Evolutionary conservation across 1,139 yeast species (phyloP).

Genomic region (Debaryomyces subglobosus): DNA sequence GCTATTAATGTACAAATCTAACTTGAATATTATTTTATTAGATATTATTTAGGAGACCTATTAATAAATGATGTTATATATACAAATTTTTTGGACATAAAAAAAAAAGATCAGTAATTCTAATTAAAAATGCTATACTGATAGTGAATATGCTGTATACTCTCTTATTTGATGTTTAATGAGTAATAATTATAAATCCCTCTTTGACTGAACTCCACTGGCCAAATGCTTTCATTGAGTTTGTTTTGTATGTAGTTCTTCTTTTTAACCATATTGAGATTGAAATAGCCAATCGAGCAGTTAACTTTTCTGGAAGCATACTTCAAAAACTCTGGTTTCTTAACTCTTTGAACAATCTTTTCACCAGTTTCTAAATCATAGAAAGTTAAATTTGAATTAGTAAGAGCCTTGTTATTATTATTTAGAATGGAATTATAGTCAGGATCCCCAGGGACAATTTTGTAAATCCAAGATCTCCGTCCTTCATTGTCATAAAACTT

Average conservation of each 20-base stretch:
- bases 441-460: slow-evolving; percentile 42
- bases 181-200: slow-evolving; percentile 75
- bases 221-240: slow-evolving; percentile 57
- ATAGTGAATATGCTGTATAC: neutral
- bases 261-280: slow-evolving; percentile 39
- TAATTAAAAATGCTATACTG: neutral
- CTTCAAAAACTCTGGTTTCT: slow-evolving; percentile 62
- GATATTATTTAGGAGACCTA: neutral
- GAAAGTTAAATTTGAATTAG: slow-evolving; percentile 40
- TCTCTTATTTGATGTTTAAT: slow-evolving; percentile 39
- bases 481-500: slow-evolving; percentile 63
- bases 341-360: slow-evolving; percentile 56
- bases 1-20: neutral
- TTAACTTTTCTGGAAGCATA: slow-evolving; percentile 66
- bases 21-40: neutral
- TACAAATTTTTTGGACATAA: neutral
- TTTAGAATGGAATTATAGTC: slow-evolving; percentile 35
- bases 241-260: slow-evolving; percentile 30
- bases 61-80: neutral
- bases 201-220: slow-evolving; percentile 63
- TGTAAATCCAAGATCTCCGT: slow-evolving; percentile 82
- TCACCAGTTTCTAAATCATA: slow-evolving; percentile 72
- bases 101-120: neutral
- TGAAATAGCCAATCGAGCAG: slow-evolving; percentile 56
- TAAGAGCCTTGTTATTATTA: slow-evolving; percentile 13